Evolutionary conservation across 495 filamentous ascomycete species (phyloP), one percentile per base, ranked within the genome.

Genomic region (Aspergillus ostianus): DNA sequence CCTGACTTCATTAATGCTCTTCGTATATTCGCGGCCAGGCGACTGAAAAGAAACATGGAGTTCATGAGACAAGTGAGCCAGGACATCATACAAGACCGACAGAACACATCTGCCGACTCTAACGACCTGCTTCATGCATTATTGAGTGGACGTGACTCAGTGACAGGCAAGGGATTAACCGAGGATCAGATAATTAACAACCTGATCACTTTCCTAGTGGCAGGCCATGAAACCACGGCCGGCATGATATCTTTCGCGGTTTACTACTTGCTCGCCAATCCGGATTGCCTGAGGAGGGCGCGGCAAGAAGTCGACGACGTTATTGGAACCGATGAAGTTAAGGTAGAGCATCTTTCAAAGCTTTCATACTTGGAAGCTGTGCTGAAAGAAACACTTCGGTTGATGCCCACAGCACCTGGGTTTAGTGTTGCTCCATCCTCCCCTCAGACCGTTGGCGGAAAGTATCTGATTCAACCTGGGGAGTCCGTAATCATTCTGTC

Each of bases 181-280:
- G 83, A 88, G 51, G 69, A 79, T 4, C 83, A 76, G 51, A 87
- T 90, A 64, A 77, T 86, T 20, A 78, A 88, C 65, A 90, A 91
- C 64, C 80, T 90, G 73, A 85, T 88, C 52, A 90, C 88, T 0
- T 90, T 90, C 63, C 68, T 90, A 60, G 84, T 88, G 66, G 51
- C 53, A 75, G 88, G 88, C 0, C 88, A 92, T 63, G 89, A 92
- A 71, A 92, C 89, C 0, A 92, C 89, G 0, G 85, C 84, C 15
- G 84, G 82, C 47, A 71, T 82, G 55, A 57, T 87, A 5, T 78
- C 80, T 17, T 77, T 83, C 49, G 58, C 75, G 5, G 82, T 90
- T 53, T 82, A 84, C 61, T 79, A 82, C 55, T 69, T 92, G 10
- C 64, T 89, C 1, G 84, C 83, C 63, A 84, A 86, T 59, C 87